Evolutionary conservation across 2,329 filamentous ascomycete species (phyloP).

Genomic region (Pezicula neosporulosa): DNA sequence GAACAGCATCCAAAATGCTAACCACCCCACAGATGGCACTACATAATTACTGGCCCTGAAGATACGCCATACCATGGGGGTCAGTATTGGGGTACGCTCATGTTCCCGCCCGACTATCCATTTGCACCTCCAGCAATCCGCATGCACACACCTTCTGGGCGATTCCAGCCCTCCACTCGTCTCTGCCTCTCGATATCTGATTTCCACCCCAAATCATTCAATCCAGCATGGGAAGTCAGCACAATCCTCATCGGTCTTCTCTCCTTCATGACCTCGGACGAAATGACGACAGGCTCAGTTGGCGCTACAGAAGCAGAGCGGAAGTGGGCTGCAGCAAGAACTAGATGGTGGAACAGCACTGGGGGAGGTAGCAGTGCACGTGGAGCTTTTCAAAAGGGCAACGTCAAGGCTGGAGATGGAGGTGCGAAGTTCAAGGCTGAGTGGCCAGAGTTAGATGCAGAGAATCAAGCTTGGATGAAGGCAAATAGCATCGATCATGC

Average conservation of each 20-base stretch:
- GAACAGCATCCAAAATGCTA: constrained; percentile 2
- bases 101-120: constrained; percentile 94
- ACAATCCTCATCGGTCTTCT: constrained; percentile 93
- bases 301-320: constrained; percentile 75
- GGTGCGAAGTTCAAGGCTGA: constrained; percentile 85
- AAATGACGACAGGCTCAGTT: constrained; percentile 95
- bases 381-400: constrained; percentile 58
- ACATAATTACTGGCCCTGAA: constrained; percentile 91
- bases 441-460: constrained; percentile 84
- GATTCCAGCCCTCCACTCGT: constrained; percentile 88
- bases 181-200: constrained; percentile 95
- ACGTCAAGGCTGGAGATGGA: constrained; percentile 87
- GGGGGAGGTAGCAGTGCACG: constrained; percentile 52
- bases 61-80: constrained; percentile 91
- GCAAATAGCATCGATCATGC: constrained; percentile 73
- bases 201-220: constrained; percentile 97
- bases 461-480: constrained; percentile 92
- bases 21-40: constrained; percentile 70
- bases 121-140: constrained; percentile 96
- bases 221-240: constrained; percentile 96
- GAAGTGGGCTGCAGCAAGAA: constrained; percentile 70
- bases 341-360: constrained; percentile 95
- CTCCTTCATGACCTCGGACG: constrained; percentile 97
- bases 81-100: constrained; percentile 96
- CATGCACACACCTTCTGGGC: constrained; percentile 96